Base-by-base conservation (phyloP, 2,329 filamentous ascomycete genomes). In the Trematosphaeria pertusa region DNA sequence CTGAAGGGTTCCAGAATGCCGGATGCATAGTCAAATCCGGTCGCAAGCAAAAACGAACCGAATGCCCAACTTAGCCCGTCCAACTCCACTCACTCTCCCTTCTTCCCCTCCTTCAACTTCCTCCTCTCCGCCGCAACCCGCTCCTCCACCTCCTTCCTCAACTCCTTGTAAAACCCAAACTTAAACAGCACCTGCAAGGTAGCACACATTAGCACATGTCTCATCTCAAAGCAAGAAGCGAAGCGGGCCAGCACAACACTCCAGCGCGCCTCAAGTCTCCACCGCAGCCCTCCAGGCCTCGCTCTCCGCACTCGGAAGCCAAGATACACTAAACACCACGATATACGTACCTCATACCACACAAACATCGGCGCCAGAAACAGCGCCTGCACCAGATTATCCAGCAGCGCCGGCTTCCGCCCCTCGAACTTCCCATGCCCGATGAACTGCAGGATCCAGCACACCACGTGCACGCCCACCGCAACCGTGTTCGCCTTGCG, bases 341-440 rank as follows among this genome's bases (percentile, higher is more conserved):
- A n/a, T n/a, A n/a, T n/a, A n/a, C n/a, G n/a, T n/a, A n/a, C n/a
- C 76, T 97, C 92, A 60, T 97, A 87, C 89, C 94, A 97, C 46
- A 97, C 93, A 64, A 97, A 99, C 65, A 99, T 85, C 20, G 94
- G 94, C 1, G 93, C 94, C 26, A 97, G 78, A 65, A 97, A 92
- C 56, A 97, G 72, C 30, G 94, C 92, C 74, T 97, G 94, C 40
- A 94, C 80, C 33, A 97, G 73, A 65, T 96, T 97, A 73, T 97
- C 92, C 45, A 97, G 75, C 59, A 97, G 74, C 10, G 92, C 93
- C 4, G 93, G 93, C 5, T 91, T 90, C 43, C 93, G 83, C 6
- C 88, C 85, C 74, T 97, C 94, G 59, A 89, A 97, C 41, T 82
- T 84, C 21, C 91, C 92, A 65, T 99, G 94, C 14, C 94, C 94